phyloP scores from a whole-genome alignment of 139 green algal species.

The Micractinium sp. region DNA sequence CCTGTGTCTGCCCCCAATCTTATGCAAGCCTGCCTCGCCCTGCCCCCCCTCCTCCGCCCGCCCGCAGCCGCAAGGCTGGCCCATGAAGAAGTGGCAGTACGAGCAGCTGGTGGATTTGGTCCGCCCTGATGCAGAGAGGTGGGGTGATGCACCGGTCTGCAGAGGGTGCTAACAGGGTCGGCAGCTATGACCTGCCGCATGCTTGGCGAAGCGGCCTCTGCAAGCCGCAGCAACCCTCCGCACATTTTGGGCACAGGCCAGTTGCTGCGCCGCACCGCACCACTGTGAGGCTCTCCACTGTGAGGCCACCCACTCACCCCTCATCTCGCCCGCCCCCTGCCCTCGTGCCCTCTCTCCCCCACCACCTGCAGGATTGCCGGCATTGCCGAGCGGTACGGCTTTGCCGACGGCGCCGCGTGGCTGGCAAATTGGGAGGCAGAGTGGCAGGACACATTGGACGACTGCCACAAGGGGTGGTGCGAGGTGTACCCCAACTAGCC shows the following conservation, averaged over 20 bases:
- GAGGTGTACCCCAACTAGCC: neutral
- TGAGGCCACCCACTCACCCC: too few relatives aligned
- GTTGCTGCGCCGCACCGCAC: too few relatives aligned
- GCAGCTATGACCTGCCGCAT: neutral
- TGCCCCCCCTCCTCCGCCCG: neutral
- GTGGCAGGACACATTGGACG: constrained; percentile 25
- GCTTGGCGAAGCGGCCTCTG: neutral
- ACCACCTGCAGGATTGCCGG: neutral
- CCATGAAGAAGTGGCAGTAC: constrained; percentile 17
- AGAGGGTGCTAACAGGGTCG: neutral
- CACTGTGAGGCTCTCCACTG: too few relatives aligned
- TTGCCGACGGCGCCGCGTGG: neutral
- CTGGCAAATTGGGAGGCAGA: constrained; percentile 18
- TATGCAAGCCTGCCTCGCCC: neutral
- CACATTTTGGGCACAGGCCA: too few relatives aligned
- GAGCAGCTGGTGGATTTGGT: constrained; percentile 6
- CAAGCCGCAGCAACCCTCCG: too few relatives aligned
- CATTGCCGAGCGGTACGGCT: neutral
- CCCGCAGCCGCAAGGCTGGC: constrained; percentile 26
- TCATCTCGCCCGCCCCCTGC: too few relatives aligned
- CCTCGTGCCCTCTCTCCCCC: neutral
- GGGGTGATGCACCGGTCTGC: neutral
- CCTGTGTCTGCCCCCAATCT: neutral
- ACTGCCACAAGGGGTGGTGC: neutral
- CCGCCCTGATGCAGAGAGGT: constrained; percentile 8